Conservation (phyloP, 225 moss, liverwort and hornwort species). For the Straminergon stramineum region DNA sequence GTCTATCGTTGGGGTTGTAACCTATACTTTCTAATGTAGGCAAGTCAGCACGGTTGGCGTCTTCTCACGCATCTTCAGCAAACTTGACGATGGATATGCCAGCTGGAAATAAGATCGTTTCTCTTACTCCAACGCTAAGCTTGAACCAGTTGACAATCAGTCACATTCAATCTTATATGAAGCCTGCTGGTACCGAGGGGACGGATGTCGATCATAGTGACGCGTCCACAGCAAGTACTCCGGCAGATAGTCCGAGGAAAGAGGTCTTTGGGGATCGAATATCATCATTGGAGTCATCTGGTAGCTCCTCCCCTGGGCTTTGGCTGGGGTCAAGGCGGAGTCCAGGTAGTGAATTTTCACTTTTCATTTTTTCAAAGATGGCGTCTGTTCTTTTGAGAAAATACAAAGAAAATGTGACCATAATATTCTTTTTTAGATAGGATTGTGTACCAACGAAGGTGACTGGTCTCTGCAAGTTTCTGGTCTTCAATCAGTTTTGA, state of each 20-base stretch:
- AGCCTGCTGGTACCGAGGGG: slow-evolving; percentile 31
- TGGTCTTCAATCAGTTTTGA: neutral
- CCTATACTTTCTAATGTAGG: slow-evolving; percentile 40
- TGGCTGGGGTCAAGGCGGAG: slow-evolving; percentile 82
- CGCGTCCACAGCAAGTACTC: slow-evolving; percentile 37
- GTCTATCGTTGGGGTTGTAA: neutral
- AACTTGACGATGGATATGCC: slow-evolving; percentile 32
- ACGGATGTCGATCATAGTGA: slow-evolving; percentile 55
- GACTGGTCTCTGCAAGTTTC: neutral
- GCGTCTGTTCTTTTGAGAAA: neutral
- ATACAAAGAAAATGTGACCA: neutral
- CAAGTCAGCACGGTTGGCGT: slow-evolving; percentile 57
- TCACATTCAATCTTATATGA: slow-evolving; percentile 42
- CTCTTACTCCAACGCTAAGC: slow-evolving; percentile 41
- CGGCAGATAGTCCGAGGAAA: slow-evolving; percentile 51
- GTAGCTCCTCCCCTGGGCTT: slow-evolving; percentile 41
- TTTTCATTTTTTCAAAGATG: neutral
- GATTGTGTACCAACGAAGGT: neutral
- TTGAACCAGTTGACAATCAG: slow-evolving; percentile 36
- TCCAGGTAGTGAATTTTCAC: slow-evolving; percentile 21
- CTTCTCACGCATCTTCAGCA: slow-evolving; percentile 47
- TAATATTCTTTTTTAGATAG: neutral
- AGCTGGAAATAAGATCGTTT: slow-evolving; percentile 41
- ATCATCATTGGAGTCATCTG: slow-evolving; percentile 18
- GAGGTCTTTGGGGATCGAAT: slow-evolving; percentile 6